These are phyloP conservation scores for Phyllostachys edulis DNA, from an alignment of 176 grass and related monocot genomes.

Conservation along the genomic window DNA sequence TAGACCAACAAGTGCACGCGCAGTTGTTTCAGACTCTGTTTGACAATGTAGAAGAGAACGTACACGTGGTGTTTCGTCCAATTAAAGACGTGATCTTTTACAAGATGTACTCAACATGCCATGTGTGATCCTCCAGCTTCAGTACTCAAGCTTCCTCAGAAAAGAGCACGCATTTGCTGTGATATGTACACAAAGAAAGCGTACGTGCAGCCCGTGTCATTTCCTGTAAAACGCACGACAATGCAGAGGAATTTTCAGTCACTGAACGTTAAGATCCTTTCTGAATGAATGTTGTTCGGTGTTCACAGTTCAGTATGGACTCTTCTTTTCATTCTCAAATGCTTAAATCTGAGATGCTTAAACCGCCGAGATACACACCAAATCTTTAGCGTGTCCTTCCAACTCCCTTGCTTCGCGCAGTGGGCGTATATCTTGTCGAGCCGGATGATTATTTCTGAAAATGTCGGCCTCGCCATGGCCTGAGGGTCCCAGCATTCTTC, in stretches of 20 bases:
- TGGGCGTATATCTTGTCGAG: conserved; percentile 72
- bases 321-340: conserved; percentile 6
- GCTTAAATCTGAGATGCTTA: conserved; percentile 27
- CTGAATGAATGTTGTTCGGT: neutral
- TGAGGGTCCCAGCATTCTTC: conserved; percentile 88
- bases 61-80: neutral
- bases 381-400: conserved; percentile 94
- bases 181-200: conserved; percentile 23
- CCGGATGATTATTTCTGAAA: conserved; percentile 93
- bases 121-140: conserved; percentile 11
- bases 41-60: neutral
- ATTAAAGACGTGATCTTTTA: conserved; percentile 13
- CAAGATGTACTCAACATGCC: neutral
- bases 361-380: conserved; percentile 54
- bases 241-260: conserved; percentile 36
- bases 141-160: neutral
- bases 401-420: conserved; percentile 66
- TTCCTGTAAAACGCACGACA: conserved; percentile 46
- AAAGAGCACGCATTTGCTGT: conserved; percentile 4
- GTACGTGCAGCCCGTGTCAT: conserved; percentile 14
- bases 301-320: conserved; percentile 27
- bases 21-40: neutral
- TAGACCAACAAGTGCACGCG: neutral
- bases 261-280: neutral
- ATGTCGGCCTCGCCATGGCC: conserved; percentile 58